Base-by-base conservation (phyloP, 257 asterid genomes). In the Solanum stenotomum region DNA sequence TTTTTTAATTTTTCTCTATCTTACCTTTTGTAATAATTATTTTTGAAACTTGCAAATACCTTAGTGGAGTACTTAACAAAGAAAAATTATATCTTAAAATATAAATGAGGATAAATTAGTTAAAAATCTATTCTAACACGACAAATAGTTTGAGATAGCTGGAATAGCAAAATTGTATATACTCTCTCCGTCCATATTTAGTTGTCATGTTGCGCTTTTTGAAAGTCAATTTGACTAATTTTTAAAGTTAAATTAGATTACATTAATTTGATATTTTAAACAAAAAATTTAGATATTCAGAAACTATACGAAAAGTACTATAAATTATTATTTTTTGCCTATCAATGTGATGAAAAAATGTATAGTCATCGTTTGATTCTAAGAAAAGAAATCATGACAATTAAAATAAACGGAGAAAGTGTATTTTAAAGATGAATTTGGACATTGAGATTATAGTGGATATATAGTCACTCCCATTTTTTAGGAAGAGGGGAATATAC, bases 291-390 rank as follows among this genome's bases (percentile, higher is more conserved):
- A 5, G 4, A 56, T 18, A 56, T 56, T 18, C 0, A 56, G 6
- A 16, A 56, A 56, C 0, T 18, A 56, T 56, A 56, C 10, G 2
- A 56, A 56, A 52, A 56, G 2, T 56, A 56, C n/a, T 56, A 56
- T 18, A 6, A 56, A 56, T 56, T 56, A 10, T 5, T 18, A 56
- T 56, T 18, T 56, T 56, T 56, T 56, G 1, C 2, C 23, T 18
- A 20, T 6, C 10, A 56, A 18, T 52, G 18, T 52, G 2, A 56
- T 56, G n/a, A 56, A 56, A 52, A 18, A 56, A 18, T 56, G 0
- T 0, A 6, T 52, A 8, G 0, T 52, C 1, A 18, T 52, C 2
- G 10, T 16, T 52, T 52, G 1, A 1, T 5, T 52, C n/a, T 52
- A 18, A 18, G 22, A 52, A 2, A 16, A 18, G 10, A 52, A 18